A percentile compares a stretch with the other conserved stretches of the same genome.
Evolutionary conservation across 306 rosid genomes (phyloP).

Genomic region (Pueraria montana): DNA sequence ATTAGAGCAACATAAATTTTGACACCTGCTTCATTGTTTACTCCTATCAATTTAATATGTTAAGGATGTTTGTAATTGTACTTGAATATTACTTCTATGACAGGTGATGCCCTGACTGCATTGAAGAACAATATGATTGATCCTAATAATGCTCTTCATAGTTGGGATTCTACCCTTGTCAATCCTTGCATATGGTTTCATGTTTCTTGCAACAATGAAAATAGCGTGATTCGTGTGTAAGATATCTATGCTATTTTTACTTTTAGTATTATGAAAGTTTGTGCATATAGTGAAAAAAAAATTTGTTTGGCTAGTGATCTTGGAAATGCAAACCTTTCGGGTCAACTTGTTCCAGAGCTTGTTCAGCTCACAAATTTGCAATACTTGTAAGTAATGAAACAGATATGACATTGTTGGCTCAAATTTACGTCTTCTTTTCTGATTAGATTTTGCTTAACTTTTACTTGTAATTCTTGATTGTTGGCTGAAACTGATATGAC

Average conservation of each 20-base stretch:
- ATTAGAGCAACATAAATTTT: neutral
- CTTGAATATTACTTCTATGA: constrained; percentile 11
- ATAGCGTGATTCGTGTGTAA: constrained; percentile 76
- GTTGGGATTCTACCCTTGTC: constrained; percentile 74
- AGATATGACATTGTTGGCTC: neutral
- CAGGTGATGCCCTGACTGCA: constrained; percentile 76
- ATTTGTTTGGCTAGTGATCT: constrained; percentile 64
- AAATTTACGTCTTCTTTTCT: constrained; percentile 6
- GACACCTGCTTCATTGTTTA: constrained; percentile 1
- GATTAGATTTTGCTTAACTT: neutral
- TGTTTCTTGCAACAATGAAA: constrained; percentile 68
- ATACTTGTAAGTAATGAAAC: constrained; percentile 67
- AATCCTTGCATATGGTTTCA: constrained; percentile 89
- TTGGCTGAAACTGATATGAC: neutral
- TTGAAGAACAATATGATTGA: constrained; percentile 62
- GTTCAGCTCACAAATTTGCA: constrained; percentile 69
- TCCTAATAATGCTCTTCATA: constrained; percentile 64
- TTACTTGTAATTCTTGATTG: neutral
- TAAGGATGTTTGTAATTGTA: neutral
- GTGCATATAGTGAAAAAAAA: neutral
- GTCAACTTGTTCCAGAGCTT: constrained; percentile 69
- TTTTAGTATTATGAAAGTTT: neutral
- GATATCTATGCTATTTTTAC: constrained; percentile 42
- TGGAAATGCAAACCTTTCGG: constrained; percentile 78
- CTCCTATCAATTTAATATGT: neutral